These are phyloP conservation scores for Mycena haematopus DNA, from an alignment of 768 basidiomycete genomes.

Conservation along the genomic window DNA sequence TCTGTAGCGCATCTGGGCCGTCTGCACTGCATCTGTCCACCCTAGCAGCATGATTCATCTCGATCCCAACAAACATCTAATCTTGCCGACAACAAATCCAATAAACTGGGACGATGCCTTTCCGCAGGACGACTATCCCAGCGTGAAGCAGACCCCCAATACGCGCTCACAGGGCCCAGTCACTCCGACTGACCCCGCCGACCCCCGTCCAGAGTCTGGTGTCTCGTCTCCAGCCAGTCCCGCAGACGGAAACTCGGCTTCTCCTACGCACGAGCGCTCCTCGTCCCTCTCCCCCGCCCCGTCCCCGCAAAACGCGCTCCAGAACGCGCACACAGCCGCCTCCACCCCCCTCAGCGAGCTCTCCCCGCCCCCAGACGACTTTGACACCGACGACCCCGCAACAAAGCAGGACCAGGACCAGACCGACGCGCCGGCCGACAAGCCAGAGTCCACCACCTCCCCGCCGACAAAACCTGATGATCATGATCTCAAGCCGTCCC, in stretches of 20 bases:
- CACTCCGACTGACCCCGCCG: slow-evolving; percentile 32
- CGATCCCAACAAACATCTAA: slow-evolving; percentile 54
- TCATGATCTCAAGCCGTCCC: slow-evolving; percentile 32
- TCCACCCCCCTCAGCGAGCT: slow-evolving; percentile 82
- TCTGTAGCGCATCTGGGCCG: neutral
- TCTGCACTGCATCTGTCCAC: neutral
- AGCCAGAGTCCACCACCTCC: slow-evolving; percentile 28
- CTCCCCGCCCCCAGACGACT: slow-evolving; percentile 68
- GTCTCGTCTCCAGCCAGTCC: slow-evolving; percentile 33
- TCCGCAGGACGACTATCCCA: slow-evolving; percentile 6
- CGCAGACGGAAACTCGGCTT: slow-evolving; percentile 36
- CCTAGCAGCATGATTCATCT: slow-evolving; percentile 52
- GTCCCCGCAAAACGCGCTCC: slow-evolving; percentile 47
- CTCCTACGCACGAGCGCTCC: slow-evolving; percentile 49
- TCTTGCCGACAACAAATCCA: slow-evolving; percentile 43
- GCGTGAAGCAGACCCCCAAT: slow-evolving; percentile 1
- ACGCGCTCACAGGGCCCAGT: slow-evolving; percentile 39
- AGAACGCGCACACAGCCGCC: slow-evolving; percentile 31
- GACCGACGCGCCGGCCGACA: slow-evolving; percentile 8
- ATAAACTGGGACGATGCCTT: slow-evolving; percentile 40
- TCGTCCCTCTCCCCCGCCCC: slow-evolving; percentile 67
- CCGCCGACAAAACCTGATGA: slow-evolving; percentile 27
- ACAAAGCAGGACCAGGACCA: slow-evolving; percentile 32
- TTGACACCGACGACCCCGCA: slow-evolving; percentile 55
- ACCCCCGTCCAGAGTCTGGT: slow-evolving; percentile 26